A percentile compares a stretch with the other conserved stretches of the same genome.
Evolutionary conservation across 108 stramenopile genomes (phyloP).

Genomic region (Nitzschia sp.): DNA sequence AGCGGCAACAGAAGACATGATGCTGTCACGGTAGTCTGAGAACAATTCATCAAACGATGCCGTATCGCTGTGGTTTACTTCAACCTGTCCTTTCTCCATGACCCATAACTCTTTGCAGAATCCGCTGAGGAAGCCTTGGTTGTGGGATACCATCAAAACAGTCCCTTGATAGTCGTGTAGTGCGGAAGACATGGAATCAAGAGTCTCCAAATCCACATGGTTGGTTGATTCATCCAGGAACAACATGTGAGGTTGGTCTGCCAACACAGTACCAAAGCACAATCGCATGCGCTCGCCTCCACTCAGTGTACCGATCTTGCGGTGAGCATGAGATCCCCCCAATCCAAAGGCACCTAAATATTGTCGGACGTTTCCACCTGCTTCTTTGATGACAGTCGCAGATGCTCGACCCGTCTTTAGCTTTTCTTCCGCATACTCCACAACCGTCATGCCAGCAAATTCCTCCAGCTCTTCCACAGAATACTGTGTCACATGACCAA

Average conservation of each 20-base stretch:
- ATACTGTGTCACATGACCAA: constrained; percentile 83
- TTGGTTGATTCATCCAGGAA: constrained; percentile 64
- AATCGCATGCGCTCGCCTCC: constrained; percentile 90
- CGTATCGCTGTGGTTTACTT: constrained; percentile 46
- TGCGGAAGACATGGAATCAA: constrained; percentile 82
- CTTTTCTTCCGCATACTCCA: constrained; percentile 59
- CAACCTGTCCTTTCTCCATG: constrained; percentile 59
- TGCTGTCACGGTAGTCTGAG: constrained; percentile 37
- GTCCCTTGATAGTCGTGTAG: constrained; percentile 76
- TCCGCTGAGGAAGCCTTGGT: constrained; percentile 69
- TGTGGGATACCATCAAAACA: constrained; percentile 88
- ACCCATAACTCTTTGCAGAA: constrained; percentile 79
- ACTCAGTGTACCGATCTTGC: constrained; percentile 67
- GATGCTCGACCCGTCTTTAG: constrained; percentile 40
- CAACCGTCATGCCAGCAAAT: constrained; percentile 68
- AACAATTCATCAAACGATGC: constrained; percentile 64
- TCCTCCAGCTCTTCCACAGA: constrained; percentile 83
- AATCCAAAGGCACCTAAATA: constrained; percentile 87
- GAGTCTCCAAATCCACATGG: constrained; percentile 89
- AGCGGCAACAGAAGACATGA: constrained; percentile 19
- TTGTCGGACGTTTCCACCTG: constrained; percentile 68
- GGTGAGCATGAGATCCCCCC: constrained; percentile 77
- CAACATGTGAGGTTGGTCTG: constrained; percentile 75
- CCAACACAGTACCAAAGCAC: constrained; percentile 76
- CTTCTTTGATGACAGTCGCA: constrained; percentile 35